A percentile compares a stretch with the other conserved stretches of the same genome.
phyloP scores from a whole-genome alignment of 148 eudicot genomes.

The Diospyros lotus region DNA sequence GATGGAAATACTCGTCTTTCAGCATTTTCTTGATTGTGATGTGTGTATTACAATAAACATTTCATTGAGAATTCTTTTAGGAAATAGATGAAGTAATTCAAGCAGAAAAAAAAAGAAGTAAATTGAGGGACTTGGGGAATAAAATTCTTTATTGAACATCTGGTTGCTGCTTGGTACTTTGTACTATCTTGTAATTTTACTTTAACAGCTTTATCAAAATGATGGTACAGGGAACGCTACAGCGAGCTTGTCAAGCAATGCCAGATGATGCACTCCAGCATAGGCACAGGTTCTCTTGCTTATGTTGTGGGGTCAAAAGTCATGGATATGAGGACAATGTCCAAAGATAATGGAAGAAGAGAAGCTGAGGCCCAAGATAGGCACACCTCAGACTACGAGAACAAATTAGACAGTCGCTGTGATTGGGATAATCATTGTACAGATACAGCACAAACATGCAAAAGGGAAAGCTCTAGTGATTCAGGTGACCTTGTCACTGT shows the following conservation, averaged over 20 bases:
- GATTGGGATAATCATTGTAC: slow-evolving; percentile 49
- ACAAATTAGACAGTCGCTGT: slow-evolving; percentile 35
- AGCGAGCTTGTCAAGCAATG: slow-evolving; percentile 81
- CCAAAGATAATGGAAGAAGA: slow-evolving; percentile 52
- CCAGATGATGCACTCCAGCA: slow-evolving; percentile 92
- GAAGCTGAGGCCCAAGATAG: slow-evolving; percentile 49
- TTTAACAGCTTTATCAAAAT: slow-evolving; percentile 2
- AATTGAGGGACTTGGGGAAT: background rate
- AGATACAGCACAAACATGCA: slow-evolving; percentile 47
- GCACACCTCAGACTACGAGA: slow-evolving; percentile 41
- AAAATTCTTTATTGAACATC: background rate
- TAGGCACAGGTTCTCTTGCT: slow-evolving; percentile 94
- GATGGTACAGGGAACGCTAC: slow-evolving; percentile 71
- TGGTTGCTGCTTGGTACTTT: background rate
- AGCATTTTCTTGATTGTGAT: background rate
- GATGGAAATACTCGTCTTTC: background rate
- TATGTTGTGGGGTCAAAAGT: slow-evolving; percentile 91
- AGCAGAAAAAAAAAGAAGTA: background rate
- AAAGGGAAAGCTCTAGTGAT: slow-evolving; percentile 70
- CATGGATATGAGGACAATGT: slow-evolving; percentile 85
- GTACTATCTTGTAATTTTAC: background rate
- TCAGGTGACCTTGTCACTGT: slow-evolving; percentile 65
- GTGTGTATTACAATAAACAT: background rate
- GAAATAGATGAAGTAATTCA: background rate
- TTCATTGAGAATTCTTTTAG: background rate